Conservation (phyloP, 176 grass and related monocot species). For the Zizania latifolia region DNA sequence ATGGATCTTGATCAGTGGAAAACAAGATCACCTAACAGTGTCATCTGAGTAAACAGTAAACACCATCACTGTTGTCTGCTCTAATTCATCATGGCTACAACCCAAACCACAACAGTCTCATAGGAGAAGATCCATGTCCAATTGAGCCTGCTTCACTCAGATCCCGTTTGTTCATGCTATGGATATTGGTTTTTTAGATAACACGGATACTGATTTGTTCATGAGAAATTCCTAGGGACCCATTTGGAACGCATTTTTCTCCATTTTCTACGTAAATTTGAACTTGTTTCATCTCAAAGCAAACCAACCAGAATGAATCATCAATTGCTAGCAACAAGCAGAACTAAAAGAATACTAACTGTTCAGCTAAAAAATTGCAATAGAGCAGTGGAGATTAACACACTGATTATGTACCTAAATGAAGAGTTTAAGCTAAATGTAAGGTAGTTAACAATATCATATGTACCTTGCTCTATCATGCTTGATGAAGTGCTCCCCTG, state of each 20-base stretch:
- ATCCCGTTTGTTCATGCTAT: too few relatives aligned
- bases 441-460: neutral
- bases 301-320: neutral
- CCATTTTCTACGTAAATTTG: too few relatives aligned
- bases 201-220: too few relatives aligned
- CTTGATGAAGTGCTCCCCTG: conserved; percentile 36
- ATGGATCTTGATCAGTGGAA: neutral
- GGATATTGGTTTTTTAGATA: too few relatives aligned
- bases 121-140: neutral
- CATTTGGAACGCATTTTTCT: too few relatives aligned
- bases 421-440: neutral
- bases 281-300: too few relatives aligned
- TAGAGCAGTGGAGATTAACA: conserved; percentile 6
- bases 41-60: neutral
- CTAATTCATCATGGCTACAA: neutral
- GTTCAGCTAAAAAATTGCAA: neutral
- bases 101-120: neutral
- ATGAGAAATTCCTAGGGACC: too few relatives aligned
- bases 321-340: neutral
- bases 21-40: neutral
- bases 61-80: neutral
- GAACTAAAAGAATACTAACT: neutral
- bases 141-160: neutral
- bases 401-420: neutral
- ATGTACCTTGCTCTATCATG: conserved; percentile 41